These are phyloP conservation scores for Apiotrichum mycotoxinovorans DNA, from an alignment of 1,284 basidiomycete genomes.

Conservation along the genomic window DNA sequence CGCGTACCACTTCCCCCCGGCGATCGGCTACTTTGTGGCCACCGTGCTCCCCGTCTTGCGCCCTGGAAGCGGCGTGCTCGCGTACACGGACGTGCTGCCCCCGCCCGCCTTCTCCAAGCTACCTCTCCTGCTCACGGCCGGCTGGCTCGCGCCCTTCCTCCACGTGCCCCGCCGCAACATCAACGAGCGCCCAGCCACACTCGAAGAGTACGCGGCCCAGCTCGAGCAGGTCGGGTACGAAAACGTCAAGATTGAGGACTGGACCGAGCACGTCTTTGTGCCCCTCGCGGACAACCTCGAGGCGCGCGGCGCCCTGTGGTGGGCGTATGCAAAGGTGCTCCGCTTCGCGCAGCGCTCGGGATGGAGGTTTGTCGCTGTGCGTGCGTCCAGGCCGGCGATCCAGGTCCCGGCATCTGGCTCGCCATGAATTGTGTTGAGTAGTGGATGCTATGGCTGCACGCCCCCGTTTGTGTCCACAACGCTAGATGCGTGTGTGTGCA, in stretches of 20 bases:
- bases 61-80: constrained; percentile 56
- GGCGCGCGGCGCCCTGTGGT: constrained; percentile 50
- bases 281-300: constrained; percentile 58
- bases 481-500: no score
- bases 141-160: constrained; percentile 35
- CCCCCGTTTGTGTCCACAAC: no score
- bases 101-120: constrained; percentile 19
- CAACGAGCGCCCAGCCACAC: constrained; percentile 42
- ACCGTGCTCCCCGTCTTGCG: constrained; percentile 52
- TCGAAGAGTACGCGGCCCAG: constrained; percentile 53
- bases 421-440: no score
- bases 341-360: constrained; percentile 51
- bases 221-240: constrained; percentile 58
- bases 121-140: constrained; percentile 21
- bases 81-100: constrained; percentile 61
- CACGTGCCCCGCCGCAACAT: constrained; percentile 59
- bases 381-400: constrained; percentile 36
- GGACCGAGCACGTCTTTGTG: constrained; percentile 61
- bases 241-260: constrained; percentile 60
- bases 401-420: no score
- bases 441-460: no score
- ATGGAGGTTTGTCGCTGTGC: constrained; percentile 60
- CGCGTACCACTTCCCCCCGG: constrained; percentile 65
- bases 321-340: constrained; percentile 54
- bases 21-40: constrained; percentile 56